Base-by-base conservation (phyloP, 2,329 filamentous ascomycete genomes). In the Fusarium sp. region DNA sequence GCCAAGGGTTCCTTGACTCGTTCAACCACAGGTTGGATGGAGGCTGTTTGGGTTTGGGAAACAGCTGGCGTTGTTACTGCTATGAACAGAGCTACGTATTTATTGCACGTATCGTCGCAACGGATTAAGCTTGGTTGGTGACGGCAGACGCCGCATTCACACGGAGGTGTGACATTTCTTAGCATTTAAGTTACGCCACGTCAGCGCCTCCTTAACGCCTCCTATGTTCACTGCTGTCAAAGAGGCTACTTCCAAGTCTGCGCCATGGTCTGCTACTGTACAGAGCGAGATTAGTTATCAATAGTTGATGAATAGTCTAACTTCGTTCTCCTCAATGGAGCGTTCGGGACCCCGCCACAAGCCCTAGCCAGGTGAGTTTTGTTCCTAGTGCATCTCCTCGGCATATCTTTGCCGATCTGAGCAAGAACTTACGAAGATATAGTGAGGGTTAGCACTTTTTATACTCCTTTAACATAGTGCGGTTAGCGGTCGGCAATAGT, bases 111-210 rank as follows among this genome's bases (percentile, higher is more conserved):
- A 18, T 27, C 4, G 23, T 6, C 18, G 14, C 14, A 23, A 27
- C 23, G 1, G 23, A 11, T 6, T 27, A 14, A 48, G 20, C n/a
- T 16, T 56, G n/a, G 32, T 23, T 16, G 20, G n/a, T 34, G 30
- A 37, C 30, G 52, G 52, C n/a, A 57, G 52, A 57, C 11, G 34
- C 59, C 68, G 68, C 23, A 30, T 37, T 8, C 27, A 59, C 32
- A 20, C 64, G 41, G 69, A 67, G n/a, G 27, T 25, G 52, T 64
- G 45, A 50, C 64, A 62, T 71, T 60, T 20, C 16, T 37, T 37
- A 16, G 14, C 39, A 25, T 14, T 7, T 9, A 7, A 27, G 20
- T 9, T 52, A 35, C 66, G 52, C 66, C 66, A 59, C 52, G 16
- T 7, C 16, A 30, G n/a, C 25, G 48, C 48, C 48, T 32, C 48